phyloP scores from a whole-genome alignment of 2,329 filamentous ascomycete species.

The Cladosporium sp. region DNA sequence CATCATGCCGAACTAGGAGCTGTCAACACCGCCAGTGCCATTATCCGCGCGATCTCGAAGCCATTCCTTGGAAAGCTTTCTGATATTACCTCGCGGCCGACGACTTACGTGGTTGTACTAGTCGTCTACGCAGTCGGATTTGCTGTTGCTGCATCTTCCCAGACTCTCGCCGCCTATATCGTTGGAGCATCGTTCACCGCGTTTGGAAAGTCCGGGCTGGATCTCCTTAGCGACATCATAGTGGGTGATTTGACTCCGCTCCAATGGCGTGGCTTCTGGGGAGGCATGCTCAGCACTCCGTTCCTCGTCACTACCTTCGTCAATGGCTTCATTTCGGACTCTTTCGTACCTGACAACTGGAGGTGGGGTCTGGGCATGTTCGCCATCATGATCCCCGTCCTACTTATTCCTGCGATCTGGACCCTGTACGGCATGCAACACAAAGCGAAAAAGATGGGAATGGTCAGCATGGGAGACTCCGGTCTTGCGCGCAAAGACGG shows the following conservation, averaged over 20 bases:
- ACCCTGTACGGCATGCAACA: slow-evolving; percentile 26
- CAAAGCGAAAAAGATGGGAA: slow-evolving; percentile 19
- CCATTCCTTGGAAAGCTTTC: too few relatives aligned
- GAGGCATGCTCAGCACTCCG: slow-evolving; percentile 20
- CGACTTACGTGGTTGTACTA: too few relatives aligned
- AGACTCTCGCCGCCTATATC: too few relatives aligned
- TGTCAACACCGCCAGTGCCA: too few relatives aligned
- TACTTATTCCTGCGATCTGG: slow-evolving; percentile 23
- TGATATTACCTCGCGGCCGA: too few relatives aligned
- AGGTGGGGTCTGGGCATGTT: slow-evolving; percentile 27
- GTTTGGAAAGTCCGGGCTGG: slow-evolving; percentile 27
- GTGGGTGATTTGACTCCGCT: slow-evolving; percentile 28
- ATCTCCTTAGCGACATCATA: slow-evolving; percentile 28
- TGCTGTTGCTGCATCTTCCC: too few relatives aligned
- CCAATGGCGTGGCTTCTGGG: slow-evolving; percentile 29
- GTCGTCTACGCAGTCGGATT: too few relatives aligned
- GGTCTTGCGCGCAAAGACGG: slow-evolving; percentile 16
- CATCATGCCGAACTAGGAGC: too few relatives aligned
- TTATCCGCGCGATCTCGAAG: too few relatives aligned
- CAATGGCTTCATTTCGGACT: slow-evolving; percentile 41
- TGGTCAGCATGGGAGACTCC: slow-evolving; percentile 20
- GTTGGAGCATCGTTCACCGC: too few relatives aligned
- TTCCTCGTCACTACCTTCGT: slow-evolving; percentile 40
- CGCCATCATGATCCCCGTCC: slow-evolving; percentile 24
- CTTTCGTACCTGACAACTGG: slow-evolving; percentile 33